Percentiles rank a stretch among this genome's conserved stretches.
phyloP scores from a whole-genome alignment of 2,329 filamentous ascomycete genomes.

The Shiraia sp. region DNA sequence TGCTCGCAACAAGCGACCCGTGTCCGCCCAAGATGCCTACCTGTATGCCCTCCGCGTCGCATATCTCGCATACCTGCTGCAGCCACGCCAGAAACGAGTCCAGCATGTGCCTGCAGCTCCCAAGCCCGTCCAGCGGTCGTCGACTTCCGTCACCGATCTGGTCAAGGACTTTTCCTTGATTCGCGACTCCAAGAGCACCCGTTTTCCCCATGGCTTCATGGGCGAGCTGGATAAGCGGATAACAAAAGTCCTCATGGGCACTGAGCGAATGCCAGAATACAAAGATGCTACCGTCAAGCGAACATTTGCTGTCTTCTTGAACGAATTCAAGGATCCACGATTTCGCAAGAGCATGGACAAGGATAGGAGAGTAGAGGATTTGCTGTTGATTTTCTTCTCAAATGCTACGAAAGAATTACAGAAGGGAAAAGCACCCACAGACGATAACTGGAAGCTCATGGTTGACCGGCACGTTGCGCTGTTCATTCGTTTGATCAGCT shows the following conservation, averaged over 20 bases:
- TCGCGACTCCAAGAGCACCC: slow-evolving; percentile 69
- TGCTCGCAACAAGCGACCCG: slow-evolving; percentile 40
- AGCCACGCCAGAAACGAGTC: slow-evolving; percentile 85
- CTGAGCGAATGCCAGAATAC: slow-evolving; percentile 83
- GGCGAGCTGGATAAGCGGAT: slow-evolving; percentile 75
- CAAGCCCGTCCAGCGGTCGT: slow-evolving; percentile 67
- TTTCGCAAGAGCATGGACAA: slow-evolving; percentile 94
- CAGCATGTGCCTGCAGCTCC: slow-evolving; percentile 73
- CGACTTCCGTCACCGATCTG: slow-evolving; percentile 75
- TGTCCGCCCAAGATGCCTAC: slow-evolving; percentile 76
- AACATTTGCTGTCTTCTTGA: slow-evolving; percentile 93
- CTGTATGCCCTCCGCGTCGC: slow-evolving; percentile 87
- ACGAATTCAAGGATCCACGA: slow-evolving; percentile 83
- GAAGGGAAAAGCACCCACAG: slow-evolving; percentile 73
- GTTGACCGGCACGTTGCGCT: slow-evolving; percentile 93
- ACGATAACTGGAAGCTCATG: slow-evolving; percentile 88
- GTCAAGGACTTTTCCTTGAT: slow-evolving; percentile 82
- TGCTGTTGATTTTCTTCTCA: slow-evolving; percentile 95
- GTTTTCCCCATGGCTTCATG: slow-evolving; percentile 73
- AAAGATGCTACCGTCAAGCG: slow-evolving; percentile 89
- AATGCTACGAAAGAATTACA: slow-evolving; percentile 89
- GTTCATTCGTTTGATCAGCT: slow-evolving; percentile 84
- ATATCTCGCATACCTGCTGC: slow-evolving; percentile 89
- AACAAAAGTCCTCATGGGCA: slow-evolving; percentile 77
- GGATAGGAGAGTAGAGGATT: slow-evolving; percentile 87